These are phyloP conservation scores for Nakaseomyces delphensis DNA, from an alignment of 1,139 yeast genomes.

Conservation along the genomic window DNA sequence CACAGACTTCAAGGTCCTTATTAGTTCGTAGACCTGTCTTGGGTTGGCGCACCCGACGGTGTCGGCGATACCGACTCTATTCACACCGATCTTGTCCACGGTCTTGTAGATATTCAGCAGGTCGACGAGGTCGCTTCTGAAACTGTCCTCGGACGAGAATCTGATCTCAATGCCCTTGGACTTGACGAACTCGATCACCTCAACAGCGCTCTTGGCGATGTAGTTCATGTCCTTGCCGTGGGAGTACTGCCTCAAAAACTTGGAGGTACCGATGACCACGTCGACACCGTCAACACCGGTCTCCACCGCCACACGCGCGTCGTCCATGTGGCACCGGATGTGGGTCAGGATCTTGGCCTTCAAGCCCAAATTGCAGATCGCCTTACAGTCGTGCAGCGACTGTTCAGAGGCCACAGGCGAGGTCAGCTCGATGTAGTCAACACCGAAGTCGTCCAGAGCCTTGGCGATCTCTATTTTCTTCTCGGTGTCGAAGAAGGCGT, in stretches of 20 bases:
- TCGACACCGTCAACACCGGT: constrained; percentile 99
- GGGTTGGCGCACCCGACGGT: constrained; percentile 99
- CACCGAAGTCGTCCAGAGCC: constrained; percentile 96
- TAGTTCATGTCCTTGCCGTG: constrained; percentile 99
- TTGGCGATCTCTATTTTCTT: constrained; percentile 96
- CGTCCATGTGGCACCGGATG: constrained; percentile 98
- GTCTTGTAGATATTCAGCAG: constrained; percentile 91
- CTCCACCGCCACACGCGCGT: constrained; percentile 91
- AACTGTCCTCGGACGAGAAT: constrained; percentile 94
- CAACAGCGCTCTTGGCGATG: constrained; percentile 92
- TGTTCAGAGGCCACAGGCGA: constrained; percentile 98
- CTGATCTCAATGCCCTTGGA: constrained; percentile 95
- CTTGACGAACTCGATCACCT: constrained; percentile 95
- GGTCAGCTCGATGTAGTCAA: constrained; percentile 93
- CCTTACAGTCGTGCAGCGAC: constrained; percentile 88
- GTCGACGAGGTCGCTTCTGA: constrained; percentile 94
- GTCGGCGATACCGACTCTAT: constrained; percentile 98
- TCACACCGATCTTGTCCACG: constrained; percentile 94
- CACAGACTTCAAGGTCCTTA: constrained; percentile 84
- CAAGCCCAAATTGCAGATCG: constrained; percentile 92
- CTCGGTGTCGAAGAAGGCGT: constrained; percentile 90
- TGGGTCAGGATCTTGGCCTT: constrained; percentile 89
- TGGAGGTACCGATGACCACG: constrained; percentile 96
- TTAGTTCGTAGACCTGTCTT: constrained; percentile 94
- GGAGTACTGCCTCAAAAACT: constrained; percentile 85